phyloP scores from a whole-genome alignment of 345 rosid genomes.

The Rhizophora apiculata region DNA sequence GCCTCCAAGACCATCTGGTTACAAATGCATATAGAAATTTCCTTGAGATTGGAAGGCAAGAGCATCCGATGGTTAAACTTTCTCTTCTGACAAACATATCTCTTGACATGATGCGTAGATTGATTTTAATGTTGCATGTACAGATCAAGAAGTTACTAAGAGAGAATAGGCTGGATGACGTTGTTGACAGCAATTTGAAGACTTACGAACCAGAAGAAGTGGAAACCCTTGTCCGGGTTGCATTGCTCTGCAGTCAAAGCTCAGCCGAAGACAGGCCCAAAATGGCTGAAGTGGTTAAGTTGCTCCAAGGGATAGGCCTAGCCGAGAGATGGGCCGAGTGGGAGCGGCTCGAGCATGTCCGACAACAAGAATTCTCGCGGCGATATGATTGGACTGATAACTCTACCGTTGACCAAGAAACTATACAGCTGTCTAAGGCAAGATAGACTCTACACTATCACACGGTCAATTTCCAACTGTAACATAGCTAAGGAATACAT shows the following conservation, averaged over 20 bases:
- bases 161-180: conserved; percentile 68
- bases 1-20: too few species aligned
- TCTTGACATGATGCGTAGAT: not conserved
- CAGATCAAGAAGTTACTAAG: conserved; percentile 75
- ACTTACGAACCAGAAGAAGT: conserved; percentile 59
- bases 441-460: conserved; percentile 33
- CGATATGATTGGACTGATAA: conserved; percentile 69
- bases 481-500: not conserved
- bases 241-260: conserved; percentile 76
- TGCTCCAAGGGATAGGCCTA: conserved; percentile 67
- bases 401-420: conserved; percentile 61
- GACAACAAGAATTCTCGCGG: conserved; percentile 50
- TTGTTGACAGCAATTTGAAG: conserved; percentile 60
- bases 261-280: conserved; percentile 71
- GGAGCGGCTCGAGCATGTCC: conserved; percentile 68
- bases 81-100: not conserved
- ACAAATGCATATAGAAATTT: too few species aligned
- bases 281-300: conserved; percentile 70
- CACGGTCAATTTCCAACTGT: not conserved
- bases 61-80: too few species aligned
- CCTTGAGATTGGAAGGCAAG: too few species aligned
- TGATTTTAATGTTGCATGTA: conserved; percentile 2
- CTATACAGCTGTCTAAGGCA: conserved; percentile 70
- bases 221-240: conserved; percentile 67
- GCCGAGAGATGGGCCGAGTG: conserved; percentile 73